phyloP scores from a whole-genome alignment of 2,329 filamentous ascomycete genomes.

The Fusarium subtropicale region DNA sequence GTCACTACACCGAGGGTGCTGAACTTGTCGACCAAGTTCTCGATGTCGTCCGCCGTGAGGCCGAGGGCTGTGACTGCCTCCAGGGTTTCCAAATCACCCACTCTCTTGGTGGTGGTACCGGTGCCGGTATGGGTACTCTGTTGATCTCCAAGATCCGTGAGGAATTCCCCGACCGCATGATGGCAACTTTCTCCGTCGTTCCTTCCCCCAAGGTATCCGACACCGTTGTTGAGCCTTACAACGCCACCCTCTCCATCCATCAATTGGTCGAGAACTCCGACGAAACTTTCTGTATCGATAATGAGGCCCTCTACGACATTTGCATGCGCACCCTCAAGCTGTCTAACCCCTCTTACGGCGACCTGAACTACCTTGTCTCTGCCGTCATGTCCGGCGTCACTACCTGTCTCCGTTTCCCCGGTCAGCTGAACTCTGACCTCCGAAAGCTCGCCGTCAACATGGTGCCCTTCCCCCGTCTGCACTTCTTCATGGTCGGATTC shows the following conservation, averaged over 20 bases:
- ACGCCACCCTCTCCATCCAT: slow-evolving; percentile 98
- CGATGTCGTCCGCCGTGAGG: slow-evolving; percentile 98
- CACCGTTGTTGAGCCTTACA: slow-evolving; percentile 99
- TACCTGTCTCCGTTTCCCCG: slow-evolving; percentile 98
- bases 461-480: slow-evolving; percentile 99
- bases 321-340: slow-evolving; percentile 99
- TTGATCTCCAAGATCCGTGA: slow-evolving; percentile 99
- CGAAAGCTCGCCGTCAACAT: slow-evolving; percentile 99
- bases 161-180: slow-evolving; percentile 99
- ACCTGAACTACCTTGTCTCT: slow-evolving; percentile 99
- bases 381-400: slow-evolving; percentile 99
- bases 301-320: slow-evolving; percentile 99
- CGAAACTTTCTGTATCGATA: slow-evolving; percentile 99
- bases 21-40: slow-evolving; percentile 98
- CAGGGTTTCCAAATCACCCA: slow-evolving; percentile 99
- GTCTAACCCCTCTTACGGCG: slow-evolving; percentile 96
- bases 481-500: slow-evolving; percentile 99
- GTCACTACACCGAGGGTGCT: slow-evolving; percentile 99
- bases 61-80: slow-evolving; percentile 98
- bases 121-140: slow-evolving; percentile 99
- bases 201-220: slow-evolving; percentile 99
- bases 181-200: slow-evolving; percentile 99
- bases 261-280: slow-evolving; percentile 99
- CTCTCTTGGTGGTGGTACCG: slow-evolving; percentile 99
- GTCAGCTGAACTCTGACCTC: slow-evolving; percentile 99